Evolutionary conservation across 306 rosid genomes (phyloP).

Genomic region (Cicer arietinum): DNA sequence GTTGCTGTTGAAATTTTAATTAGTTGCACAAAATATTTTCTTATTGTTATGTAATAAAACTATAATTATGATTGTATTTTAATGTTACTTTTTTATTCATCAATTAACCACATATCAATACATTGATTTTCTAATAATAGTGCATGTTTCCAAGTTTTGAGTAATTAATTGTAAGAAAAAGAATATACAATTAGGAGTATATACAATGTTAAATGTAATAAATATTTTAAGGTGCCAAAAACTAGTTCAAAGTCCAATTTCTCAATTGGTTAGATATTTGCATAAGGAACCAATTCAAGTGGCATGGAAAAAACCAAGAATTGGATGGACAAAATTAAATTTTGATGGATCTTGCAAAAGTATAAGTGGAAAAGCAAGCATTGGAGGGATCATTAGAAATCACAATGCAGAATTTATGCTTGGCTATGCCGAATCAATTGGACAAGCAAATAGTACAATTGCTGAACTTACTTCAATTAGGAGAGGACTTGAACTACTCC

Average conservation of each 20-base stretch:
- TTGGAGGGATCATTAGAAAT: conserved; percentile 72
- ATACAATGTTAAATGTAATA: conserved; percentile 49
- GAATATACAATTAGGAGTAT: not conserved
- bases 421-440: conserved; percentile 75
- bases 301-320: conserved; percentile 68
- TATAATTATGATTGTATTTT: not conserved
- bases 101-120: not conserved
- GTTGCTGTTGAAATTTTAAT: not conserved
- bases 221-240: conserved; percentile 51
- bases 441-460: conserved; percentile 63
- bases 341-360: conserved; percentile 75
- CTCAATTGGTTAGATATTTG: conserved; percentile 39
- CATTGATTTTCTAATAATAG: not conserved
- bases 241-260: conserved; percentile 50
- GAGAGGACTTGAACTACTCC: conserved; percentile 71
- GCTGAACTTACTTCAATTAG: conserved; percentile 65
- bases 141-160: not conserved
- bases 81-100: too few species aligned
- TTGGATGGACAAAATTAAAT: conserved; percentile 74
- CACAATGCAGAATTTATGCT: conserved; percentile 73
- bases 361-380: conserved; percentile 56
- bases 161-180: not conserved
- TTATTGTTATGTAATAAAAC: not conserved
- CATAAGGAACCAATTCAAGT: conserved; percentile 67
- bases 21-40: not conserved